phyloP scores from a whole-genome alignment of 192 early-diverging fungal genomes.

The Phycomyces nitens region DNA sequence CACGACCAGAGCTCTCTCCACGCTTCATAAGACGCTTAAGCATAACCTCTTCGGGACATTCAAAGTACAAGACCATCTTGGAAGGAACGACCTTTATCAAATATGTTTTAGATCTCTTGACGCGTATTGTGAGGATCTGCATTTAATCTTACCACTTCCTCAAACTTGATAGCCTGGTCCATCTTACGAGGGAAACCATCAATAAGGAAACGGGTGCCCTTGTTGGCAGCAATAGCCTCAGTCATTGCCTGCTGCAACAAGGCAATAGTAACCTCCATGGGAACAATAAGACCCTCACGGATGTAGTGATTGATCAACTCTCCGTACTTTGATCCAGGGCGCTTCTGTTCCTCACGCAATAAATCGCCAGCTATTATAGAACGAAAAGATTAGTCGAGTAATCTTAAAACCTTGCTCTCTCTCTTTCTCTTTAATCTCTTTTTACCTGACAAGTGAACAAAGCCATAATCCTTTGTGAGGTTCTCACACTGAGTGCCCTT shows the following conservation, averaged over 20 bases:
- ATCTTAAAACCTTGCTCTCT: not conserved
- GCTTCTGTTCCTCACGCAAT: constrained; percentile 86
- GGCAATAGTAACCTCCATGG: constrained; percentile 90
- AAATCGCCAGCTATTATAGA: constrained; percentile 78
- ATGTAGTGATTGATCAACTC: constrained; percentile 91
- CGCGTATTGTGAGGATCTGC: not conserved
- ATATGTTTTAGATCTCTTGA: no score
- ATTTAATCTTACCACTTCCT: constrained; percentile 66
- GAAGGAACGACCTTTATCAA: constrained; percentile 52
- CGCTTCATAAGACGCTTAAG: constrained; percentile 86
- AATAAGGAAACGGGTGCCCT: constrained; percentile 73
- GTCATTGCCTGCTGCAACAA: constrained; percentile 90
- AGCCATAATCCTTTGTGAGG: constrained; percentile 85
- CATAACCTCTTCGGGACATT: constrained; percentile 93
- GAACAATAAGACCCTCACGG: constrained; percentile 92
- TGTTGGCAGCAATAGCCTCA: constrained; percentile 50
- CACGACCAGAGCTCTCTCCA: constrained; percentile 89
- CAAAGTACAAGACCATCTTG: constrained; percentile 85
- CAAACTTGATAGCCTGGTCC: constrained; percentile 92
- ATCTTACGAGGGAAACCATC: constrained; percentile 96
- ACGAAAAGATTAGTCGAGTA: not conserved
- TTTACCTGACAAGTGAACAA: constrained; percentile 89
- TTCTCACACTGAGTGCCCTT: constrained; percentile 96
- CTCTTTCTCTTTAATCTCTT: not conserved
- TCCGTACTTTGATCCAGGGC: constrained; percentile 78